phyloP scores from a whole-genome alignment of 352 stramenopile species.

The Blastocystis sp. region DNA sequence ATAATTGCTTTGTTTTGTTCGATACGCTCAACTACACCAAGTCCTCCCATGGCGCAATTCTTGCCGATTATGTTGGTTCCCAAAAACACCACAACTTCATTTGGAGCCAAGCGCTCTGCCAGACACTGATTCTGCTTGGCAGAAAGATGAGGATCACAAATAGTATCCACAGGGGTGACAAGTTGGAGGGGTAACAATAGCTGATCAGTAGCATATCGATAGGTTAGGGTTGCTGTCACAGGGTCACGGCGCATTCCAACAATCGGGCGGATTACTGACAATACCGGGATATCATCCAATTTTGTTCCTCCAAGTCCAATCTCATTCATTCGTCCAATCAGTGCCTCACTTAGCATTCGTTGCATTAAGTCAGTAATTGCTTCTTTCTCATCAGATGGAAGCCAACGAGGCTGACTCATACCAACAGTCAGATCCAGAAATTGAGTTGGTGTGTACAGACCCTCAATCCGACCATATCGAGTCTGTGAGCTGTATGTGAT shows the following conservation, averaged over 20 bases:
- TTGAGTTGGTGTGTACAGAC: not conserved
- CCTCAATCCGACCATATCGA: constrained; percentile 11
- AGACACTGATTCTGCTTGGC: constrained; percentile 76
- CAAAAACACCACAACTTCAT: constrained; percentile 78
- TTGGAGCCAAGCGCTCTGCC: constrained; percentile 79
- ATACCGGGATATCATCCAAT: constrained; percentile 77
- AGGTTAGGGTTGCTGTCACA: constrained; percentile 81
- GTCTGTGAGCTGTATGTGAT: not conserved
- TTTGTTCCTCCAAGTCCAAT: constrained; percentile 82
- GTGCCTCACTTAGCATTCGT: constrained; percentile 3
- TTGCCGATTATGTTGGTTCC: constrained; percentile 69
- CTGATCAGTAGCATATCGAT: constrained; percentile 83
- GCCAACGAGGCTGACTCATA: not conserved
- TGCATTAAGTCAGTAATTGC: not conserved
- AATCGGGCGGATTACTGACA: constrained; percentile 77
- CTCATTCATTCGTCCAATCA: constrained; percentile 65
- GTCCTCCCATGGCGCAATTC: constrained; percentile 74
- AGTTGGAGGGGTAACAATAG: constrained; percentile 90
- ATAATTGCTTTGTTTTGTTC: constrained; percentile 64
- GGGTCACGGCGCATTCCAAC: constrained; percentile 86
- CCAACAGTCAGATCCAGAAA: not conserved
- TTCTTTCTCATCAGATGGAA: not conserved
- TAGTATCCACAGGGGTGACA: constrained; percentile 77
- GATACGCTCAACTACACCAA: constrained; percentile 77
- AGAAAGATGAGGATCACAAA: constrained; percentile 86